These are phyloP conservation scores for Parmelia sp. DNA, from an alignment of 495 filamentous ascomycete genomes.

Conservation along the genomic window DNA sequence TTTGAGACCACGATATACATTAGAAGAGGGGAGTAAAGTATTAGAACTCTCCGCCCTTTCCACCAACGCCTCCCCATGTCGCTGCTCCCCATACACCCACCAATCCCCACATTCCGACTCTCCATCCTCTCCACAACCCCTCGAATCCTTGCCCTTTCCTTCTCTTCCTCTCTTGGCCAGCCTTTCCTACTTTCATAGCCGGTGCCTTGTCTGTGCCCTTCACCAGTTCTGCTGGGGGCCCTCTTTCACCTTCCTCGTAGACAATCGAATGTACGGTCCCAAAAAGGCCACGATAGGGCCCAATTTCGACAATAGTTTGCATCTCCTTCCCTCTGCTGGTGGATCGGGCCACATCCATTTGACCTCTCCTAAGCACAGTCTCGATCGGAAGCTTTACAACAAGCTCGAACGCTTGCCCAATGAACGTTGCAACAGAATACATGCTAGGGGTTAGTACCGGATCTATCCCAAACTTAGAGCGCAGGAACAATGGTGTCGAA, in stretches of 20 bases:
- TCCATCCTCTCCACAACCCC: slow-evolving; percentile 89
- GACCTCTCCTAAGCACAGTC: slow-evolving; percentile 81
- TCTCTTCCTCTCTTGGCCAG: slow-evolving; percentile 38
- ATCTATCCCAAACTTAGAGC: slow-evolving; percentile 71
- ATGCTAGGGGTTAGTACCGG: slow-evolving; percentile 70
- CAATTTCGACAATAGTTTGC: slow-evolving; percentile 67
- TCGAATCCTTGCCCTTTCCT: slow-evolving; percentile 71
- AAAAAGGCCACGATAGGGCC: slow-evolving; percentile 71
- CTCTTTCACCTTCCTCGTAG: slow-evolving; percentile 66
- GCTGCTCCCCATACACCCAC: slow-evolving; percentile 78
- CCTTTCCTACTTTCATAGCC: slow-evolving; percentile 27
- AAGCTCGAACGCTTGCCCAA: slow-evolving; percentile 68
- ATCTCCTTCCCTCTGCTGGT: slow-evolving; percentile 40
- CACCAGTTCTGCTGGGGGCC: slow-evolving; percentile 11
- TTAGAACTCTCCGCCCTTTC: slow-evolving; percentile 49
- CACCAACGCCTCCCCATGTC: slow-evolving; percentile 48
- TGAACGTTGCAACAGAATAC: slow-evolving; percentile 72
- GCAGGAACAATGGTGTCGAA: slow-evolving; percentile 73
- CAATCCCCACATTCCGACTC: slow-evolving; percentile 90
- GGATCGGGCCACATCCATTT: slow-evolving; percentile 52
- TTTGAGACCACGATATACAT: neutral
- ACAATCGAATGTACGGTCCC: slow-evolving; percentile 85
- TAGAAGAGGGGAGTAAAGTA: neutral
- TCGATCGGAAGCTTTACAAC: slow-evolving; percentile 83
- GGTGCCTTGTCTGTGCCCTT: slow-evolving; percentile 19